Evolutionary conservation across 2,329 filamentous ascomycete genomes (phyloP).

Genomic region (Huntiella moniliformis): DNA sequence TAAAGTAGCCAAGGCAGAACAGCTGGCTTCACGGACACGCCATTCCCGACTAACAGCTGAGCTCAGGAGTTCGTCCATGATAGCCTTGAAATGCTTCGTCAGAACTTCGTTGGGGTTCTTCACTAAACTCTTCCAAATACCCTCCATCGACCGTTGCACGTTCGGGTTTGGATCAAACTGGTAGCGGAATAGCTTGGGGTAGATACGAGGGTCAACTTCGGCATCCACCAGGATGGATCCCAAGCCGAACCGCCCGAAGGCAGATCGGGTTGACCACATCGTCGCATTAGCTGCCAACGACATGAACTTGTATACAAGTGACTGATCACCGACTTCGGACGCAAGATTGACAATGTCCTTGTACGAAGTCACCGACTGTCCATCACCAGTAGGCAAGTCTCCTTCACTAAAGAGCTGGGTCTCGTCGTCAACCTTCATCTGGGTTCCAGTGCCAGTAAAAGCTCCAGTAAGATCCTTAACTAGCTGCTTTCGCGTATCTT

Average conservation of each 20-base stretch:
- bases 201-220: constrained; percentile 75
- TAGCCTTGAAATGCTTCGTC: constrained; percentile 67
- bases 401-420: constrained; percentile 90
- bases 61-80: constrained; percentile 70
- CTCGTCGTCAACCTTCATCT: constrained; percentile 70
- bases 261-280: constrained; percentile 92
- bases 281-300: constrained; percentile 87
- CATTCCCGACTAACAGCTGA: constrained; percentile 83
- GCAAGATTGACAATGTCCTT: constrained; percentile 94
- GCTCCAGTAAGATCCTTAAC: constrained; percentile 75
- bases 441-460: constrained; percentile 60
- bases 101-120: constrained; percentile 66
- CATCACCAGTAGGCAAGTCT: constrained; percentile 74
- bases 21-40: constrained; percentile 83
- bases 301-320: constrained; percentile 97
- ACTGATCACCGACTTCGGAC: constrained; percentile 91
- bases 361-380: constrained; percentile 80
- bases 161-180: constrained; percentile 88
- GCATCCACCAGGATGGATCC: constrained; percentile 84
- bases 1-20: constrained; percentile 72
- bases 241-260: constrained; percentile 83
- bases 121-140: constrained; percentile 92
- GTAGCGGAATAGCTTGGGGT: constrained; percentile 87
- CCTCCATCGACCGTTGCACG: constrained; percentile 87
- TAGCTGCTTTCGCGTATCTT: constrained; percentile 59